phyloP scores from a whole-genome alignment of 768 basidiomycete species.

The Boletus vinaceobasis region DNA sequence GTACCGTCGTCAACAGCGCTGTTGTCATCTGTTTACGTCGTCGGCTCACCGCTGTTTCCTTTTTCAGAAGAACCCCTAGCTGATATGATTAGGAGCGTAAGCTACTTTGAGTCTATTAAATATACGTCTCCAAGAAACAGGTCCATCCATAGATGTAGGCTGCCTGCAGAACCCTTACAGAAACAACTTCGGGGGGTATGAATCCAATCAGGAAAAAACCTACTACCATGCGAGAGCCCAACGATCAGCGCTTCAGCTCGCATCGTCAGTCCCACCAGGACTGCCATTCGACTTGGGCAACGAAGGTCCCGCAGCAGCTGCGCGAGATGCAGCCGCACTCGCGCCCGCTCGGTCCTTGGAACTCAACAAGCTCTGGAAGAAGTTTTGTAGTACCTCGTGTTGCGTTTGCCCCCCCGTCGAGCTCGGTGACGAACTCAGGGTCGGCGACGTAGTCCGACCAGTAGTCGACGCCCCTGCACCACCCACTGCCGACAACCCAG shows the following conservation, averaged over 20 bases:
- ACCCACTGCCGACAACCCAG: conserved; percentile 40
- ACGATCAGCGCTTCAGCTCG: conserved; percentile 30
- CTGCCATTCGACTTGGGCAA: conserved; percentile 35
- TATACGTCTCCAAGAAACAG: neutral
- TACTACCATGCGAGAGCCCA: neutral
- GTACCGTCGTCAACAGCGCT: conserved; percentile 16
- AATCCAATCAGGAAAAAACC: neutral
- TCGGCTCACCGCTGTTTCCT: neutral
- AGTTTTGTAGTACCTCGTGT: conserved; percentile 82
- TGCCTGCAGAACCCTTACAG: neutral
- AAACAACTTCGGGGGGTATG: neutral
- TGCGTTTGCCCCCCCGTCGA: conserved; percentile 60
- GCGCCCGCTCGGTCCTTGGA: conserved; percentile 56
- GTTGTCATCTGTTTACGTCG: conserved; percentile 17
- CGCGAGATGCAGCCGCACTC: conserved; percentile 29
- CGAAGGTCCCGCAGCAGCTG: conserved; percentile 8
- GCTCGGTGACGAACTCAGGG: conserved; percentile 37
- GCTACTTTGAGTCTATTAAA: neutral
- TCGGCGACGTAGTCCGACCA: conserved; percentile 40
- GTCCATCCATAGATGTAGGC: neutral
- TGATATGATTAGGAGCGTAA: too few species aligned
- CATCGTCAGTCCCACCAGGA: conserved; percentile 37
- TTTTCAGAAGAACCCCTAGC: neutral
- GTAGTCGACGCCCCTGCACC: conserved; percentile 31
- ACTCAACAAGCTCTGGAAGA: conserved; percentile 79